A percentile compares a stretch with the other conserved stretches of the same genome.
phyloP scores from a whole-genome alignment of 1,284 basidiomycete species.

The Pyrrhoderma noxium region DNA sequence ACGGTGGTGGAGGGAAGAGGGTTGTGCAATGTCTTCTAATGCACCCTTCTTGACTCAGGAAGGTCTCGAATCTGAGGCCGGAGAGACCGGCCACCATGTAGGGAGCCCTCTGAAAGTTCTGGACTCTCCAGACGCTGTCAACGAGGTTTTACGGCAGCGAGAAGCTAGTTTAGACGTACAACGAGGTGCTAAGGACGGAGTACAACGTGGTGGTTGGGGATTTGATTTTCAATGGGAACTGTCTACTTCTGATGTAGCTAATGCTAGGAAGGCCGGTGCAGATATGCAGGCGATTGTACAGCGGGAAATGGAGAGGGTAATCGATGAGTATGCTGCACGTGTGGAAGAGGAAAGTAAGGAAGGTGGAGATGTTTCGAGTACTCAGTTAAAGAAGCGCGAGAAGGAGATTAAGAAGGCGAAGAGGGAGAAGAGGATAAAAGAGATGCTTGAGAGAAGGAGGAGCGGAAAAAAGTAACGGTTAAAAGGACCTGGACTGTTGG shows the following conservation, averaged over 20 bases:
- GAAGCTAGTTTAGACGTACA: too few relatives aligned
- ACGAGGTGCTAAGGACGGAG: not conserved
- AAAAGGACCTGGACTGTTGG: too few relatives aligned
- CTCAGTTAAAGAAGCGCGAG: conserved; percentile 60
- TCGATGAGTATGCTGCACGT: conserved; percentile 43
- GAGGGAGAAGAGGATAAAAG: conserved; percentile 22
- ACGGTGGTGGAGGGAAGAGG: conserved; percentile 77
- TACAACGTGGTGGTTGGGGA: conserved; percentile 52
- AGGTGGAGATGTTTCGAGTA: conserved; percentile 54
- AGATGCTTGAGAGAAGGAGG: conserved; percentile 11
- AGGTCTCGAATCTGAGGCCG: too few relatives aligned
- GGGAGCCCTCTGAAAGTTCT: too few relatives aligned
- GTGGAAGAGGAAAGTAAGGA: conserved; percentile 42
- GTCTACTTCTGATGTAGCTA: conserved; percentile 31
- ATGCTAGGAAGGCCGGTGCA: conserved; percentile 10
- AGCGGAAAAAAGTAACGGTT: conserved; percentile 7
- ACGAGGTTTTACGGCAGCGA: too few relatives aligned
- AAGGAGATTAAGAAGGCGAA: conserved; percentile 44
- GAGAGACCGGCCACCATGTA: too few relatives aligned
- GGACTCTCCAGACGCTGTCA: not conserved
- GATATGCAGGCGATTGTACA: conserved; percentile 36
- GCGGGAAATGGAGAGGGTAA: conserved; percentile 61
- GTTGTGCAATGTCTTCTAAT: conserved; percentile 44
- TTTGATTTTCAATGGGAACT: conserved; percentile 72
- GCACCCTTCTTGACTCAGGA: conserved; percentile 27